Evolutionary conservation across 192 early-diverging fungal genomes (phyloP).

Genomic region (Kappamyces sp.): DNA sequence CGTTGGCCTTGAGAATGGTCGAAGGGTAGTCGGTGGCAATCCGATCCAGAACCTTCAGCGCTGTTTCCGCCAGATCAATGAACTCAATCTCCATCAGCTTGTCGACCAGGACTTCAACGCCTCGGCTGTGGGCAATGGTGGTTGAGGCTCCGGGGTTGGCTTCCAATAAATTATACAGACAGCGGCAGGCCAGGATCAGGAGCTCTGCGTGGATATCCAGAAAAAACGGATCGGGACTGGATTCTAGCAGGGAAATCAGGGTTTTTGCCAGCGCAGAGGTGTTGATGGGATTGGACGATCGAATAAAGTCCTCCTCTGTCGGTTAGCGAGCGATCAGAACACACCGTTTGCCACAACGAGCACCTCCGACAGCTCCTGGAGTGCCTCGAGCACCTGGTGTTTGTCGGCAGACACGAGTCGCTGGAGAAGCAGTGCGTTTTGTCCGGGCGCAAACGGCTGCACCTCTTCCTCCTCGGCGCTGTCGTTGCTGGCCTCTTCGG

Average conservation of each 20-base stretch:
- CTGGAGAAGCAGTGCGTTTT: background rate
- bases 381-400: slow-evolving; percentile 27
- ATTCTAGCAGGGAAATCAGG: slow-evolving; percentile 4
- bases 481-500: background rate
- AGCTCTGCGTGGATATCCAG: slow-evolving; percentile 54
- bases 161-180: slow-evolving; percentile 84
- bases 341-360: slow-evolving; percentile 75
- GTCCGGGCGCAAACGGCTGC: background rate
- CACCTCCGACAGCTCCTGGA: slow-evolving; percentile 77
- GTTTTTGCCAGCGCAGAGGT: slow-evolving; percentile 18
- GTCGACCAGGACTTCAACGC: slow-evolving; percentile 60
- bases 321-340: slow-evolving; percentile 37
- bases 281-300: slow-evolving; percentile 31
- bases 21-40: slow-evolving; percentile 67
- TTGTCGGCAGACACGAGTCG: background rate
- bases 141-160: slow-evolving; percentile 66
- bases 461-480: background rate
- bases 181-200: slow-evolving; percentile 87
- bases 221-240: slow-evolving; percentile 34
- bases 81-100: slow-evolving; percentile 83
- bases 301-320: background rate
- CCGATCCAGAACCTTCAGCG: slow-evolving; percentile 70
- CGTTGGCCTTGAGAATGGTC: slow-evolving; percentile 64
- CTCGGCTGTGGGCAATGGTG: slow-evolving; percentile 62
- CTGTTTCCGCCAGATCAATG: slow-evolving; percentile 89